phyloP scores from a whole-genome alignment of 768 basidiomycete genomes.

The Leccinum imitatum region DNA sequence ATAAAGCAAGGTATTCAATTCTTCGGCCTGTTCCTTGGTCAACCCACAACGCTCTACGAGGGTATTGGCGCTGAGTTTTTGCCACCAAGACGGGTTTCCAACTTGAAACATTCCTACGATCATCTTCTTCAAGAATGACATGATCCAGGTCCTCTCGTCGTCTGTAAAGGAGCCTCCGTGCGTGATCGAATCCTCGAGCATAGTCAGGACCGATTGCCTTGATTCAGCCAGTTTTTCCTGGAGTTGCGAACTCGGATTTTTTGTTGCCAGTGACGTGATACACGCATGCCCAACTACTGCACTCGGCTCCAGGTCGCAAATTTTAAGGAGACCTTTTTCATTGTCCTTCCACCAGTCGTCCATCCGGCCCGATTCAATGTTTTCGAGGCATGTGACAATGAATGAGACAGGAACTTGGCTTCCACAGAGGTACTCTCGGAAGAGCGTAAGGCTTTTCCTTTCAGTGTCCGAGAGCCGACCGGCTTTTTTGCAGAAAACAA shows the following conservation, averaged over 20 bases:
- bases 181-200: constrained; percentile 26
- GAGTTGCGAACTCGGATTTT: background rate
- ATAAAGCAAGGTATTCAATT: constrained; percentile 5
- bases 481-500: constrained; percentile 35
- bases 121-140: constrained; percentile 22
- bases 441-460: constrained; percentile 32
- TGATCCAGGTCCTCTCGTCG: constrained; percentile 19
- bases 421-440: constrained; percentile 39
- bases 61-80: constrained; percentile 9
- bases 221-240: constrained; percentile 12
- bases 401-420: constrained; percentile 37
- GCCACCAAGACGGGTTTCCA: constrained; percentile 1
- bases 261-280: constrained; percentile 23
- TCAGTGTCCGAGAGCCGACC: constrained; percentile 31
- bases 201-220: constrained; percentile 12
- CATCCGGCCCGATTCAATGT: constrained; percentile 16
- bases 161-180: constrained; percentile 13
- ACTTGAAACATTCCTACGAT: constrained; percentile 15
- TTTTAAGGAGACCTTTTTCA: constrained; percentile 9
- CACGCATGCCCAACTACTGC: constrained; percentile 29
- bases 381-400: constrained; percentile 40
- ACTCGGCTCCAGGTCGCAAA: constrained; percentile 6
- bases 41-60: constrained; percentile 16
- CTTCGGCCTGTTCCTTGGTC: constrained; percentile 5
- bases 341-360: constrained; percentile 34